Evolutionary conservation across 148 eudicot genomes (phyloP), one percentile per base, ranked within the genome.

Genomic region (Diospyros kaki): DNA sequence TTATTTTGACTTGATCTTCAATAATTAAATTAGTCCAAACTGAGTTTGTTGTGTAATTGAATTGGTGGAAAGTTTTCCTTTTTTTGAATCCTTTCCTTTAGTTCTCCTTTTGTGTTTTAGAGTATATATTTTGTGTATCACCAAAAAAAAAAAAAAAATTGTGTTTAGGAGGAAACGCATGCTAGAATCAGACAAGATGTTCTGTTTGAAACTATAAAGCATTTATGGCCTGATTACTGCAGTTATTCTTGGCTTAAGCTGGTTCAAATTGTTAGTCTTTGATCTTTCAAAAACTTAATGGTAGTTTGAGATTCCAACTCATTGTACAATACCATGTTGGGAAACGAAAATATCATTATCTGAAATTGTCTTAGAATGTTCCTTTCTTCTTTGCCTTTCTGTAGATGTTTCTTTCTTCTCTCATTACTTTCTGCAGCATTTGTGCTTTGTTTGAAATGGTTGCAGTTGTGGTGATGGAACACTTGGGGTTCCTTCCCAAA

Each of bases 391-490:
- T 60, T 13, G 48, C 28, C 41, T 39, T 78, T 39, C 15, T 51
- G 0, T 71, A 6, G 7, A 45, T 66, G 48, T 66, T 11, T 39
- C 28, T 66, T 39, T 59, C 72, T 50, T 3, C 5, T 42, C 15
- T 0, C 42, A 6, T 53, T 39, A 74, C 38, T 64, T 64, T 53
- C 38, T 63, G 42, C 62, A 9, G 12, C 40, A 64, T 69, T 72
- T 40, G 56, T 46, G 71, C 58, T 11, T 65, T 74, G 28, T 28
- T 10, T 51, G 69, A 73, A 59, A 69, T 86, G 62, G 74, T 65
- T 85, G 86, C 83, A 96, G 99, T 68, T 96, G 99, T 76, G 99
- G 99, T 70, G 99, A 96, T 87, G 99, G 98, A 72, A 89, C 97
- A 74, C 89, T 93, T 76, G 98, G 97, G 65, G 79, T 84, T 59